Percentiles rank a stretch among this genome's conserved stretches.
phyloP scores from a whole-genome alignment of 495 filamentous ascomycete genomes.

The Trichoderma reesei region DNA sequence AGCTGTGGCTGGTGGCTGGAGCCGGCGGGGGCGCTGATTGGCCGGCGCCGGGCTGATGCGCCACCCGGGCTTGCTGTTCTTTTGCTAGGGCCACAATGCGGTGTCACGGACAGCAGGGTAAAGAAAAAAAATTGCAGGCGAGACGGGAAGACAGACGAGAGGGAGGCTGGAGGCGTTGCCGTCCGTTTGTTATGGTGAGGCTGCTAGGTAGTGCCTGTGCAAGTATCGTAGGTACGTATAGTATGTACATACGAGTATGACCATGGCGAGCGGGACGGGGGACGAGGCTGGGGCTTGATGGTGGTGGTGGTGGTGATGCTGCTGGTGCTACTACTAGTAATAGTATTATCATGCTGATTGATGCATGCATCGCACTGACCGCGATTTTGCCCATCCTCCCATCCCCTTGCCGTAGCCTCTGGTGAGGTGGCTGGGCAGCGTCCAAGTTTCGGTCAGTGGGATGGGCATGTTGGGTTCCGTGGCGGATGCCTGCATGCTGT shows the following conservation, averaged over 20 bases:
- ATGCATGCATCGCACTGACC: not conserved
- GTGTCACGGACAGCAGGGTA: not conserved
- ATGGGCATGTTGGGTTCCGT: not conserved
- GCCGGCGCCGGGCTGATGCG: not conserved
- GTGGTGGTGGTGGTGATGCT: no score
- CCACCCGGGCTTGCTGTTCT: not conserved
- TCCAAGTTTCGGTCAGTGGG: not conserved
- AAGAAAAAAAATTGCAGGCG: not conserved
- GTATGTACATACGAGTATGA: no score
- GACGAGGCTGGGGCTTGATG: not conserved
- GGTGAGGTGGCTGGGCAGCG: not conserved
- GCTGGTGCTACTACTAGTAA: not conserved
- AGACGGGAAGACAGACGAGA: no score
- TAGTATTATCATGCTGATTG: no score
- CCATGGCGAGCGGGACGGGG: no score
- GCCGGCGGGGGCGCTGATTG: not conserved
- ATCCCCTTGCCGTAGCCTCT: not conserved
- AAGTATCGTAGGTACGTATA: no score
- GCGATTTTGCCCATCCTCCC: not conserved
- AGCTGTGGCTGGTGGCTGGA: constrained; percentile 3
- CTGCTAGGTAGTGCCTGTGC: no score
- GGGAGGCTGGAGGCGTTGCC: not conserved
- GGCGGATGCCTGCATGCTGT: not conserved
- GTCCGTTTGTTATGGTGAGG: constrained; percentile 2
- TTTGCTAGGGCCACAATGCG: not conserved